A percentile compares a stretch with the other conserved stretches of the same genome.
phyloP scores from a whole-genome alignment of 2,329 filamentous ascomycete genomes.

The Colletotrichum sp. region DNA sequence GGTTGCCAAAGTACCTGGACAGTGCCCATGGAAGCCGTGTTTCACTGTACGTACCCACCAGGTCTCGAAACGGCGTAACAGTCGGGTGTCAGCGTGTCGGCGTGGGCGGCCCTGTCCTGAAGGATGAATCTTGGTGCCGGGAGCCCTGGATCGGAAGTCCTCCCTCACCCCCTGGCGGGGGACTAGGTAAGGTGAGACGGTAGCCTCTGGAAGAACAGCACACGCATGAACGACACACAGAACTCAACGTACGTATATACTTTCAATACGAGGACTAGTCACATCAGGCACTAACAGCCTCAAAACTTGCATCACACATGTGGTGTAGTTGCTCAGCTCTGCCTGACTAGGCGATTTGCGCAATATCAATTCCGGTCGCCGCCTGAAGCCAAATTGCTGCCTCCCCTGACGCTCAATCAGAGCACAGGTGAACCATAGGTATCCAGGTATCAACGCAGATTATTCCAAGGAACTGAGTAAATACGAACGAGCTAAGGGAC shows the following conservation, averaged over 20 bases:
- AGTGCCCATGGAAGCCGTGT: not conserved
- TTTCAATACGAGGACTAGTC: not conserved
- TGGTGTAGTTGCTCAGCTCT: not conserved
- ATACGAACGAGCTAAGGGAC: not conserved
- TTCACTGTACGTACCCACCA: not conserved
- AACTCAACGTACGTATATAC: not conserved
- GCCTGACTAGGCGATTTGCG: not conserved
- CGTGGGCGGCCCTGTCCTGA: not conserved
- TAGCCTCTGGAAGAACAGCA: not conserved
- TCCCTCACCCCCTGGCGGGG: not conserved
- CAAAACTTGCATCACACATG: not conserved
- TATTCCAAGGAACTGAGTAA: not conserved
- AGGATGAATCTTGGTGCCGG: not conserved
- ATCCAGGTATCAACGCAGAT: not conserved
- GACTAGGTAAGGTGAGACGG: not conserved
- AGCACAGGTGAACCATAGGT: not conserved
- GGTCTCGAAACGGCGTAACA: not conserved
- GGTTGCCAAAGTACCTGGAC: not conserved
- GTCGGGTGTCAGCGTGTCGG: not conserved
- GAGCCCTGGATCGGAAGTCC: not conserved
- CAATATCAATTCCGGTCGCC: not conserved
- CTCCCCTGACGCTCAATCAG: not conserved
- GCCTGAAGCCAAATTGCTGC: not conserved
- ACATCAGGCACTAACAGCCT: not conserved
- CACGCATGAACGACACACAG: not conserved